These are phyloP conservation scores for Citrullus mucosospermus DNA, from an alignment of 306 rosid genomes.

Conservation along the genomic window DNA sequence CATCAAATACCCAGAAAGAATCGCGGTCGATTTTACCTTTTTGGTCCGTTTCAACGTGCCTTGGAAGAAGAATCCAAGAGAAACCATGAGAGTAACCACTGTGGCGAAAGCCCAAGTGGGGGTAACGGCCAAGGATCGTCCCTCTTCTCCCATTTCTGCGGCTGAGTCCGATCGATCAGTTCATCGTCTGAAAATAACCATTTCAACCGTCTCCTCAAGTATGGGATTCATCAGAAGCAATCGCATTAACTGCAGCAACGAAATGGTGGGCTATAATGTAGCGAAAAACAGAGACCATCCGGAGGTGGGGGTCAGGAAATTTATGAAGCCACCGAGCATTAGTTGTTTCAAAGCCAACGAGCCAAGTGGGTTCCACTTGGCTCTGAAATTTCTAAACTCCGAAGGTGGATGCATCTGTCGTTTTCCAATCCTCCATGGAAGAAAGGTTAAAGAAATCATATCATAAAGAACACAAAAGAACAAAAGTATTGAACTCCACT, in stretches of 20 bases:
- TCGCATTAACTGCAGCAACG: conserved; percentile 17
- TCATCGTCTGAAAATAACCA: not conserved
- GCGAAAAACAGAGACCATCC: conserved; percentile 16
- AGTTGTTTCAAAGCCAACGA: conserved; percentile 16
- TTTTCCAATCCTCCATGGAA: not conserved
- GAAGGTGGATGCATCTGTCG: not conserved
- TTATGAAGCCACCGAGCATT: conserved; percentile 26
- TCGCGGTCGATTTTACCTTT: conserved; percentile 28
- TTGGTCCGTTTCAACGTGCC: conserved; percentile 29
- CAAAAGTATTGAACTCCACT: not conserved
- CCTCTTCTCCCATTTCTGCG: conserved; percentile 34
- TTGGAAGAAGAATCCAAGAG: conserved; percentile 45
- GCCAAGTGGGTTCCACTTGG: conserved; percentile 25
- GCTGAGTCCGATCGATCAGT: conserved; percentile 8
- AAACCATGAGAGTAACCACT: conserved; percentile 51
- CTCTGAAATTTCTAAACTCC: not conserved
- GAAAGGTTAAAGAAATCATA: not conserved
- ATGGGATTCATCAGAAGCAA: not conserved
- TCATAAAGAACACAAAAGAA: not conserved
- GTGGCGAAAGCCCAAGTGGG: conserved; percentile 87
- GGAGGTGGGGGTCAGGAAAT: conserved; percentile 2
- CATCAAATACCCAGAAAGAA: not conserved
- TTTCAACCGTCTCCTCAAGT: not conserved
- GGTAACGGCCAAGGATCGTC: conserved; percentile 61
- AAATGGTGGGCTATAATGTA: conserved; percentile 25